Evolutionary conservation across 2,329 filamentous ascomycete genomes (phyloP).

Genomic region (Fragosphaeria purpurea): DNA sequence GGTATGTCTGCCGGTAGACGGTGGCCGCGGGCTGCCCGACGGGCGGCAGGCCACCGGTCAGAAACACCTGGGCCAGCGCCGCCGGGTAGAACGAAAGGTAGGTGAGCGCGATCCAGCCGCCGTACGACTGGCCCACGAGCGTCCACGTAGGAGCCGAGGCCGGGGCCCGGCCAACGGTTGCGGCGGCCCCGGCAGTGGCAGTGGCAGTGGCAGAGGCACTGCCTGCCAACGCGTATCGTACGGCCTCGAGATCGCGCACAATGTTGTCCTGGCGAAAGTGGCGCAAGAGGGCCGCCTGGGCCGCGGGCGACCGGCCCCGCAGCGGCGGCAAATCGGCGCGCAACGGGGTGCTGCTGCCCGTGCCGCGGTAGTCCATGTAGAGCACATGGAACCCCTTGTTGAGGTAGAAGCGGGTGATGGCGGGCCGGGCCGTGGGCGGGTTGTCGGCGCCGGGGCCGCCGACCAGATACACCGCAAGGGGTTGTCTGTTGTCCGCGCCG

Average conservation of each 20-base stretch:
- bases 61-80: conserved; percentile 52
- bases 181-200: conserved; percentile 37
- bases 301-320: neutral
- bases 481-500: neutral
- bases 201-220: conserved; percentile 7
- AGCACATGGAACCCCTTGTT: conserved; percentile 58
- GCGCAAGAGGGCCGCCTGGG: neutral
- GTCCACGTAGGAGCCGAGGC: conserved; percentile 42
- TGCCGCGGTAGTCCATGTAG: conserved; percentile 63
- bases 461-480: conserved; percentile 46
- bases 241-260: conserved; percentile 61
- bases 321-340: conserved; percentile 43
- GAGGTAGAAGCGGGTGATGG: conserved; percentile 48
- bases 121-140: conserved; percentile 62
- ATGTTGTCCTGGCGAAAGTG: conserved; percentile 63
- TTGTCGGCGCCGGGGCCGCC: conserved; percentile 57
- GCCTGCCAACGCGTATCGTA: conserved; percentile 29
- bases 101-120: conserved; percentile 60
- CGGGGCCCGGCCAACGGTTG: conserved; percentile 18
- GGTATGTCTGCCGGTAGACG: conserved; percentile 51
- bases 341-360: conserved; percentile 54
- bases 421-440: conserved; percentile 3
- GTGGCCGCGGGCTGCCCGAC: conserved; percentile 48
- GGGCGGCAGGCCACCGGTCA: conserved; percentile 58
- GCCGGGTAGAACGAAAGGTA: conserved; percentile 59